These are phyloP conservation scores for Globisporangium sylvaticum DNA, from an alignment of 352 stramenopile species.

Conservation along the genomic window DNA sequence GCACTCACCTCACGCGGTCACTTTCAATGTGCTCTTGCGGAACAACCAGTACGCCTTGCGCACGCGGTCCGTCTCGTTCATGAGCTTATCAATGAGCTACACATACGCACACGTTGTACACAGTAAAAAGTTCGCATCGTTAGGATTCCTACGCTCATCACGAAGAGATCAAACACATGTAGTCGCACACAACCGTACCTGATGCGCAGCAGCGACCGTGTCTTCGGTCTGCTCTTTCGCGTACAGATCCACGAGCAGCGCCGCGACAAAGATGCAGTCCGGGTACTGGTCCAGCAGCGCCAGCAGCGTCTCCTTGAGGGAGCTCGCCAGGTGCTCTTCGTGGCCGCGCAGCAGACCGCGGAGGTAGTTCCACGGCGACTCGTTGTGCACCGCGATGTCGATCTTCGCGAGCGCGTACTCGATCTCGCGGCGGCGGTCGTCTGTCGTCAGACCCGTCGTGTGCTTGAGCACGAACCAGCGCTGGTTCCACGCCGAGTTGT, in stretches of 20 bases:
- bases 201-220: constrained; percentile 30
- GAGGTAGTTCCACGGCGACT: constrained; percentile 92
- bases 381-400: constrained; percentile 76
- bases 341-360: constrained; percentile 60
- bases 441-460: constrained; percentile 30
- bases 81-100: constrained; percentile 62
- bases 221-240: constrained; percentile 41
- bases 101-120: background rate
- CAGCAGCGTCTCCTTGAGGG: constrained; percentile 39
- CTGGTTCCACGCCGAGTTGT: constrained; percentile 95
- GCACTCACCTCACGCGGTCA: constrained; percentile 3
- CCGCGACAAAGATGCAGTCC: constrained; percentile 71
- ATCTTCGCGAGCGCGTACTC: constrained; percentile 74
- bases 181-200: constrained; percentile 31
- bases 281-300: constrained; percentile 33
- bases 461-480: constrained; percentile 83
- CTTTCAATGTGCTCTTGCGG: constrained; percentile 46
- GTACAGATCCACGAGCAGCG: constrained; percentile 71
- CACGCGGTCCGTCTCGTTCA: constrained; percentile 69
- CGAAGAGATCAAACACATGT: background rate
- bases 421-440: constrained; percentile 58
- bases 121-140: background rate
- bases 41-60: constrained; percentile 76
- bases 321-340: constrained; percentile 34
- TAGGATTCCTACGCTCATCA: background rate